These are phyloP conservation scores for Metschnikowia reukaufii DNA, from an alignment of 805 yeast species.

Conservation along the genomic window DNA sequence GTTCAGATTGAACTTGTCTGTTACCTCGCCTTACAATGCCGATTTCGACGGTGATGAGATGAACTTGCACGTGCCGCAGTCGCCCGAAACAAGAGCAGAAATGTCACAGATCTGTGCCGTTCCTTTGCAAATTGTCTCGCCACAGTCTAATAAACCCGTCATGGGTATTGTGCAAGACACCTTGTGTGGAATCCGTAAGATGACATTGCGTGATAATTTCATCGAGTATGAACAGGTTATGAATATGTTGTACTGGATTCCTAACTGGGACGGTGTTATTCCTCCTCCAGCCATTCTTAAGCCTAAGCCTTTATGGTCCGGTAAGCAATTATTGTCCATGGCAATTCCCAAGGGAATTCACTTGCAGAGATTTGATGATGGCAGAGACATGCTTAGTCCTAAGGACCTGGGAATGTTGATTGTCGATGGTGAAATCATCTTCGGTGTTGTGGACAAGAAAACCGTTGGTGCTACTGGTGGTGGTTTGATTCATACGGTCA, in stretches of 20 bases:
- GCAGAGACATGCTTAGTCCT: constrained; percentile 77
- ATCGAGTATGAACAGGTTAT: constrained; percentile 91
- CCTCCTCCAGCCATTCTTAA: constrained; percentile 93
- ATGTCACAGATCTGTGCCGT: constrained; percentile 93
- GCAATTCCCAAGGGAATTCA: constrained; percentile 96
- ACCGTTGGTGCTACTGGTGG: constrained; percentile 99
- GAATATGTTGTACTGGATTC: constrained; percentile 97
- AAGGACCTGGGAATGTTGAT: constrained; percentile 95
- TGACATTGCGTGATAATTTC: constrained; percentile 88
- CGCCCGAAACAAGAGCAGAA: constrained; percentile 97
- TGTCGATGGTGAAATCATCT: constrained; percentile 92
- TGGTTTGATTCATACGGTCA: constrained; percentile 94
- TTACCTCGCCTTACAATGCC: constrained; percentile 98
- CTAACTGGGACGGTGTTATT: constrained; percentile 97
- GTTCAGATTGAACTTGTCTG: constrained; percentile 92
- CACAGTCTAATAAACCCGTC: constrained; percentile 98
- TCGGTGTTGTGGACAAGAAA: constrained; percentile 97
- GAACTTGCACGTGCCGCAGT: constrained; percentile 99
- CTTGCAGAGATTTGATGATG: constrained; percentile 90
- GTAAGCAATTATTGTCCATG: constrained; percentile 89
- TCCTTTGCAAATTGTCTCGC: constrained; percentile 95
- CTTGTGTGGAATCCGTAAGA: constrained; percentile 92
- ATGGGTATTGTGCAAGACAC: constrained; percentile 99
- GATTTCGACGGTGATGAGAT: constrained; percentile 99
- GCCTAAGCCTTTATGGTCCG: constrained; percentile 97